These are phyloP conservation scores for Euphorbia tirucalli DNA, from an alignment of 345 rosid species.

Conservation along the genomic window DNA sequence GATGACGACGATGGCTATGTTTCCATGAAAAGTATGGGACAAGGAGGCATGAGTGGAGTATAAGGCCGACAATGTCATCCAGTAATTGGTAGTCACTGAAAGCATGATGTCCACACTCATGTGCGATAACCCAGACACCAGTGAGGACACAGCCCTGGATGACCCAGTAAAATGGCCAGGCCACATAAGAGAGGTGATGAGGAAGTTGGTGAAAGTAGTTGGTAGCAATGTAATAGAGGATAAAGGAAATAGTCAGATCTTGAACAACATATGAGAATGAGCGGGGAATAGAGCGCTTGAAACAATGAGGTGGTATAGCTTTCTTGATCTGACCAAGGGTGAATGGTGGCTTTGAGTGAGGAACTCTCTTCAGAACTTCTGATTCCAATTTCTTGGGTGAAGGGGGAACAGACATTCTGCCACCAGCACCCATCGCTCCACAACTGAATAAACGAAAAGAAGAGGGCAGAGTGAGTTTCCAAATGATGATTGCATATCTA, in stretches of 20 bases:
- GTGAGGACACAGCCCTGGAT: conserved; percentile 37
- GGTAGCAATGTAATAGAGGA: conserved; percentile 30
- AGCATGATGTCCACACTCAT: conserved; percentile 42
- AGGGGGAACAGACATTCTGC: conserved; percentile 26
- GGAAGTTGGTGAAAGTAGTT: conserved; percentile 35
- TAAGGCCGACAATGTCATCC: conserved; percentile 27
- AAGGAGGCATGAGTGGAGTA: conserved; percentile 30
- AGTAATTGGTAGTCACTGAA: conserved; percentile 33
- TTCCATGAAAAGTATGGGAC: conserved; percentile 43
- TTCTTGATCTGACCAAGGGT: conserved; percentile 33
- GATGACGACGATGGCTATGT: conserved; percentile 36
- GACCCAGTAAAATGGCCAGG: conserved; percentile 39
- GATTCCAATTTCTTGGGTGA: conserved; percentile 11
- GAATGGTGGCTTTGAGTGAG: conserved; percentile 37
- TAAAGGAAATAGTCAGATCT: conserved; percentile 22
- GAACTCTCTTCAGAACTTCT: conserved; percentile 20
- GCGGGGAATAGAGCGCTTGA: conserved; percentile 27
- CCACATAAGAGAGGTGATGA: conserved; percentile 18
- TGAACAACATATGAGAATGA: conserved; percentile 30
- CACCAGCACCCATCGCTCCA: conserved; percentile 32
- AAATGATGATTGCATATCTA: not conserved
- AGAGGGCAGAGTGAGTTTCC: not conserved
- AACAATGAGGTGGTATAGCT: conserved; percentile 36
- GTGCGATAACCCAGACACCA: conserved; percentile 34
- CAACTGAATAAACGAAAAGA: conserved; percentile 15